Percentiles rank a stretch among this genome's conserved stretches.
These are phyloP conservation scores for Isabelozyma heimii DNA, from an alignment of 805 yeast species.

Conservation along the genomic window DNA sequence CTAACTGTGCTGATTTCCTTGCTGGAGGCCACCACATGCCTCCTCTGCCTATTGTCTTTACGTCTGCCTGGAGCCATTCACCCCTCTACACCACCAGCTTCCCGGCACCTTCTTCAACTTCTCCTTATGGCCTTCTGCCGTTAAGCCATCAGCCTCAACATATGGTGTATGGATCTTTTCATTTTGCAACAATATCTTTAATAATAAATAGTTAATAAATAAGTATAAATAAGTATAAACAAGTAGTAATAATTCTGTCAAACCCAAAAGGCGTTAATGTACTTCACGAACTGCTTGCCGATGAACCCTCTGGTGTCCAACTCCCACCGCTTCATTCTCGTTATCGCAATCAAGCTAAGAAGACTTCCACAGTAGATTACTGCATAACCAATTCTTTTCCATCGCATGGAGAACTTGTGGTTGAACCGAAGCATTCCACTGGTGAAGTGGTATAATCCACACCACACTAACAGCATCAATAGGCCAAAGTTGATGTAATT, in stretches of 20 bases:
- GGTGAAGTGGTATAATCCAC: constrained; percentile 51
- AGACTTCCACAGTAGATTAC: constrained; percentile 33
- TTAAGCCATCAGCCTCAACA: too few relatives aligned
- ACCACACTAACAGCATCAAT: constrained; percentile 30
- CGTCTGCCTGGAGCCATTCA: too few relatives aligned
- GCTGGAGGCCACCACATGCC: too few relatives aligned
- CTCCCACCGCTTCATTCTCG: constrained; percentile 16
- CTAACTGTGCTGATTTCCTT: too few relatives aligned
- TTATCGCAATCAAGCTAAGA: constrained; percentile 36
- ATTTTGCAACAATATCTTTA: background rate
- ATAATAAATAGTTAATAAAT: too few relatives aligned
- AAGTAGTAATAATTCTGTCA: background rate
- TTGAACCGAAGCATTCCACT: constrained; percentile 53
- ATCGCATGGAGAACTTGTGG: constrained; percentile 32
- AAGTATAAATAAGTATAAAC: background rate
- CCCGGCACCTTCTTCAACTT: too few relatives aligned
- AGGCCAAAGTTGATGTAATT: constrained; percentile 25
- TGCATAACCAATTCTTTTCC: constrained; percentile 46
- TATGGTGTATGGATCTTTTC: background rate
- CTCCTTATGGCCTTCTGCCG: too few relatives aligned
- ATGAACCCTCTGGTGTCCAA: constrained; percentile 25
- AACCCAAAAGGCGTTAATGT: constrained; percentile 10
- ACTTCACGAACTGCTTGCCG: constrained; percentile 26
- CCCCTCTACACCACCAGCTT: too few relatives aligned
- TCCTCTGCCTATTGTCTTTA: too few relatives aligned